Evolutionary conservation across 2,329 filamentous ascomycete genomes (phyloP), one percentile per base, ranked within the genome.

Genomic region (Bertia moriformis): DNA sequence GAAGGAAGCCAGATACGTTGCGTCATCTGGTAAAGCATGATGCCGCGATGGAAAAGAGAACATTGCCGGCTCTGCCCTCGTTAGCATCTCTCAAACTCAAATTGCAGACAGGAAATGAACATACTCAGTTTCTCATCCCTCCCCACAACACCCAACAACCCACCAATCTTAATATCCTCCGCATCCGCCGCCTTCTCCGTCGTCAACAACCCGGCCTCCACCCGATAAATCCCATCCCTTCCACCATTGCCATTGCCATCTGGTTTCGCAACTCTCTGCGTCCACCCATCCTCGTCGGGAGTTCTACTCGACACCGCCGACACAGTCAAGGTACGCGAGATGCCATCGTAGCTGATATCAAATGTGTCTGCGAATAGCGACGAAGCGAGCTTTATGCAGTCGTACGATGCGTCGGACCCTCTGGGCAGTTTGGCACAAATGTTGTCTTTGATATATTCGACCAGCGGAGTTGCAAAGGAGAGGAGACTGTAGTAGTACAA

Each of bases 11-110:
- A 63, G 67, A 56, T 85, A 93, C 39, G 60, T 35, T 10, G 32
- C 10, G 15, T 10, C 55, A 15, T 51, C 48, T 2, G 57, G 50
- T 12, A 70, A 63, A 47, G 82, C 74, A 27, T 67, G 62, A 56
- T 95, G 88, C 0, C 87, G 77, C 2, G 85, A 77, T 2, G 84
- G 78, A 46, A 93, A 91, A 33, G 83, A 76, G 62, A 96, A 95
- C 36, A 89, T 64, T 1, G 84, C 83, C 2, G 83, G 71, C 15
- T 35, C 32, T 35, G 32, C 7, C 7, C 32, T 15, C 17, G 32
- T 35, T 18, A 35, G 32, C 15, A 10, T 35, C 12, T 27, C 22
- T 27, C n/a, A 7, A 27, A 27, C 7, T 27, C 7, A n/a, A 27
- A 10, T n/a, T 7, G n/a, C 22, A 7, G 7, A 27, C n/a, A 10